These are phyloP conservation scores for Pythium folliculosum DNA, from an alignment of 352 stramenopile genomes.

Conservation along the genomic window DNA sequence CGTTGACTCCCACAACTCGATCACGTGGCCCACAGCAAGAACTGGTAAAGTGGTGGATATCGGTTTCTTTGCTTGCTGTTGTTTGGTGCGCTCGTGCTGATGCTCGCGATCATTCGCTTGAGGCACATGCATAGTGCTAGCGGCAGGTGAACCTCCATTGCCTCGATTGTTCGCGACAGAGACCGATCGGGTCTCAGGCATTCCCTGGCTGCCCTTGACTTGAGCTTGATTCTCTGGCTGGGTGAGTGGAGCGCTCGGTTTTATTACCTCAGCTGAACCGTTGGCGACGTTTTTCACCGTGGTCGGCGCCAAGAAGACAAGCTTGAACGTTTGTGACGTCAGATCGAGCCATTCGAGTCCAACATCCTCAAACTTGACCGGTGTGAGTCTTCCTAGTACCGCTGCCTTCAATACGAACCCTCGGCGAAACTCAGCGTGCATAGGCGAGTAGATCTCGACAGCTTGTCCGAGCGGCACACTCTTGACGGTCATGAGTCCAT, in stretches of 20 bases:
- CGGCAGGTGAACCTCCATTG: background rate
- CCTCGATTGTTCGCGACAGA: background rate
- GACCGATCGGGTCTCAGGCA: background rate
- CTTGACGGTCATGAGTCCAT: slow-evolving; percentile 48
- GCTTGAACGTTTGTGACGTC: slow-evolving; percentile 55
- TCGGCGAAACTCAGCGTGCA: slow-evolving; percentile 40
- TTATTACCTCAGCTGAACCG: background rate
- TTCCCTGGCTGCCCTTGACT: background rate
- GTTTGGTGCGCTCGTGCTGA: slow-evolving; percentile 1
- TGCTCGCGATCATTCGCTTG: background rate
- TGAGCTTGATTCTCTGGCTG: background rate
- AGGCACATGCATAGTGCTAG: background rate
- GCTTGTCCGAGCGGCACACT: slow-evolving; percentile 44
- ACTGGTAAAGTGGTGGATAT: background rate
- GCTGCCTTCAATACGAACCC: slow-evolving; percentile 46
- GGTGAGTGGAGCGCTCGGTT: background rate
- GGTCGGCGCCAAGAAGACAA: slow-evolving; percentile 37
- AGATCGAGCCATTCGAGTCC: slow-evolving; percentile 59
- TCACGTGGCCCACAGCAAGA: slow-evolving; percentile 4
- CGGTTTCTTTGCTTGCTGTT: background rate
- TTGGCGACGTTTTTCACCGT: background rate
- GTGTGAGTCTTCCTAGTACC: slow-evolving; percentile 43
- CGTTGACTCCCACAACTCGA: slow-evolving; percentile 21
- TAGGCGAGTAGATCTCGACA: slow-evolving; percentile 59
- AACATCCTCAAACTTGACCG: slow-evolving; percentile 33